Evolutionary conservation across 2,329 filamentous ascomycete species (phyloP).

Genomic region (Monilinia polystroma): DNA sequence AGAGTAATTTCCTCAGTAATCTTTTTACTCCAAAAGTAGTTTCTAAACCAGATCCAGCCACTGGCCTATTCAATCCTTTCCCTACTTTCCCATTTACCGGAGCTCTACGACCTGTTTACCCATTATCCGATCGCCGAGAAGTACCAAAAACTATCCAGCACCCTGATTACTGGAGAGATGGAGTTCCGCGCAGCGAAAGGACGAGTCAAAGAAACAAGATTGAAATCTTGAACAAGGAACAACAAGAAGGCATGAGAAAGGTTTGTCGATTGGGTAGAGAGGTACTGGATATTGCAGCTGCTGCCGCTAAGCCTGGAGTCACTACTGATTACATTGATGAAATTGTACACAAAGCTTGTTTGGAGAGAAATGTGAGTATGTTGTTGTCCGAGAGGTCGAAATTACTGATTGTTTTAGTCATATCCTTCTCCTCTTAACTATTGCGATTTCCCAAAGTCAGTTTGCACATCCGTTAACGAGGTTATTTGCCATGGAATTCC

Average conservation of each 20-base stretch:
- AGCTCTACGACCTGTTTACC: conserved; percentile 79
- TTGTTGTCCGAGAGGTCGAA: background rate
- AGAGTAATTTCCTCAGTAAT: conserved; percentile 71
- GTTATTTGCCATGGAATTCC: conserved; percentile 99
- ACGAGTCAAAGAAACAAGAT: conserved; percentile 72
- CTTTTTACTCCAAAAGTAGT: conserved; percentile 76
- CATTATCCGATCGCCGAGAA: conserved; percentile 68
- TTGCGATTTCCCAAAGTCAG: conserved; percentile 94
- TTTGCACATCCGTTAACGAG: conserved; percentile 95
- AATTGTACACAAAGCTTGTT: conserved; percentile 89
- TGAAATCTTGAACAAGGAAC: conserved; percentile 74
- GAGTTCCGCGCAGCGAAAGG: conserved; percentile 64
- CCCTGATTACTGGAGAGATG: conserved; percentile 86
- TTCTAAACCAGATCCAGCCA: conserved; percentile 89
- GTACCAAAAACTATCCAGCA: conserved; percentile 78
- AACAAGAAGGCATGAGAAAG: conserved; percentile 84
- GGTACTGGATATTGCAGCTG: conserved; percentile 87
- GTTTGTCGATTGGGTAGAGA: conserved; percentile 85
- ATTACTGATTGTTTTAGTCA: conserved; percentile 55
- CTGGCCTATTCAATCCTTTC: conserved; percentile 88
- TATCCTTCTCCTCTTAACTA: conserved; percentile 97
- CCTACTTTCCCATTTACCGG: conserved; percentile 84
- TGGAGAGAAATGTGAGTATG: conserved; percentile 79
- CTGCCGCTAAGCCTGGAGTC: conserved; percentile 81
- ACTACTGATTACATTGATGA: conserved; percentile 96